A percentile compares a stretch with the other conserved stretches of the same genome.
Conservation (phyloP, 257 asterid genomes). For the Salvia rosmarinus region DNA sequence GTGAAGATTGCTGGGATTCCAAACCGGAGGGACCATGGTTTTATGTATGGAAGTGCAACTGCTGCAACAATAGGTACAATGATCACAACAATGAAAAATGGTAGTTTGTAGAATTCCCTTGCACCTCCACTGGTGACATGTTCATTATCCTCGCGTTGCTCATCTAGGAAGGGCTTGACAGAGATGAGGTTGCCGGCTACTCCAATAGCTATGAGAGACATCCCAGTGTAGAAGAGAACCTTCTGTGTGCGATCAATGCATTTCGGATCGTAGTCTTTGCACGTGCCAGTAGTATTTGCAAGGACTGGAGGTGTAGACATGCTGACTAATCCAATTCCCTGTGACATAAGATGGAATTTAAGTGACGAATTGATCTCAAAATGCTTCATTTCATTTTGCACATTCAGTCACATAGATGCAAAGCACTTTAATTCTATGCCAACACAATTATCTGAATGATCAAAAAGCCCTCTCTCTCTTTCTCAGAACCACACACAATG, state of each 20-base stretch:
- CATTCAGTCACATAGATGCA: not conserved
- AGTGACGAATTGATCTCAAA: no score
- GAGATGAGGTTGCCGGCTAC: slow-evolving; percentile 55
- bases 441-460: not conserved
- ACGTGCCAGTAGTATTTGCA: slow-evolving; percentile 43
- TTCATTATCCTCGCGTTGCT: slow-evolving; percentile 30
- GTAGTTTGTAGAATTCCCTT: not conserved
- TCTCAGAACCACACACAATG: not conserved
- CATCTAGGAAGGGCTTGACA: slow-evolving; percentile 37
- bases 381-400: not conserved
- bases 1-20: slow-evolving; percentile 60
- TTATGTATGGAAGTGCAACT: slow-evolving; percentile 59
- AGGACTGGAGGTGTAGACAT: slow-evolving; percentile 71
- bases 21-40: slow-evolving; percentile 65
- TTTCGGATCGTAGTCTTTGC: slow-evolving; percentile 45
- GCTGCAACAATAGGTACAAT: slow-evolving; percentile 48
- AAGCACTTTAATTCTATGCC: not conserved
- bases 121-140: not conserved
- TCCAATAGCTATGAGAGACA: slow-evolving; percentile 62
- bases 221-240: slow-evolving; percentile 54
- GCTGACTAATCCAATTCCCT: slow-evolving; percentile 59
- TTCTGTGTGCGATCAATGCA: slow-evolving; percentile 56
- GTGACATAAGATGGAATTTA: not conserved
- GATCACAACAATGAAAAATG: slow-evolving; percentile 4
- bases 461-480: not conserved